Evolutionary conservation across 768 basidiomycete genomes (phyloP).

Genomic region (Boletus vinaceobasis): DNA sequence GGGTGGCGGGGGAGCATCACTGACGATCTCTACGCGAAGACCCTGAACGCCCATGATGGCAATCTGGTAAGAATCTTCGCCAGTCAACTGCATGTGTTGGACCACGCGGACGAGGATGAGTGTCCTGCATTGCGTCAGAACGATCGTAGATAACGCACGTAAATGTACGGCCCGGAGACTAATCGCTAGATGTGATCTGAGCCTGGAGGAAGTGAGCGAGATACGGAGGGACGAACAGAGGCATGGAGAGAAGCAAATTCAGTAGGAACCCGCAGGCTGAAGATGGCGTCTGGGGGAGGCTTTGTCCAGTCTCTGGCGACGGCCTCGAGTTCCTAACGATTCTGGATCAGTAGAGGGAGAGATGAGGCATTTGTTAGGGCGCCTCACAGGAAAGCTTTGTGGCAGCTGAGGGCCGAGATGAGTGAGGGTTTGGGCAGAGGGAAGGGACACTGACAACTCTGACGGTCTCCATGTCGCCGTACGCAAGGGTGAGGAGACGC

Average conservation of each 20-base stretch:
- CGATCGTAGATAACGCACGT: slow-evolving; percentile 46
- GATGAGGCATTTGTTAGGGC: neutral
- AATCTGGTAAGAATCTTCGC: slow-evolving; percentile 87
- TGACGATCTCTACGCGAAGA: slow-evolving; percentile 80
- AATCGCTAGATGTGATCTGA: slow-evolving; percentile 51
- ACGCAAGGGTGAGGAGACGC: slow-evolving; percentile 76
- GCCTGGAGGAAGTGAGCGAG: slow-evolving; percentile 13
- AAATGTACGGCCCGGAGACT: slow-evolving; percentile 80
- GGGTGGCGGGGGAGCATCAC: slow-evolving; percentile 80
- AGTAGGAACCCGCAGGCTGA: slow-evolving; percentile 78
- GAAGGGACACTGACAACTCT: slow-evolving; percentile 45
- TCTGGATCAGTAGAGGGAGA: slow-evolving; percentile 4
- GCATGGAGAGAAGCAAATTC: slow-evolving; percentile 85
- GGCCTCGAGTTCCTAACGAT: slow-evolving; percentile 68
- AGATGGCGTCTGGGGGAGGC: slow-evolving; percentile 74
- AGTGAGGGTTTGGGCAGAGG: neutral
- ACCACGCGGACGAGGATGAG: slow-evolving; percentile 21
- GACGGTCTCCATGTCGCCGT: slow-evolving; percentile 84
- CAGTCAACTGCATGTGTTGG: slow-evolving; percentile 53
- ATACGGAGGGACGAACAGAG: slow-evolving; percentile 49
- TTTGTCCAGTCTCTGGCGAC: slow-evolving; percentile 84
- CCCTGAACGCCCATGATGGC: slow-evolving; percentile 82
- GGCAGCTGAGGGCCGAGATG: slow-evolving; percentile 52
- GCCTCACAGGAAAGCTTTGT: slow-evolving; percentile 55
- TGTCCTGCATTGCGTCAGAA: slow-evolving; percentile 3